These are phyloP conservation scores for Zymoseptoria passerinii DNA, from an alignment of 2,329 filamentous ascomycete species.

Conservation along the genomic window DNA sequence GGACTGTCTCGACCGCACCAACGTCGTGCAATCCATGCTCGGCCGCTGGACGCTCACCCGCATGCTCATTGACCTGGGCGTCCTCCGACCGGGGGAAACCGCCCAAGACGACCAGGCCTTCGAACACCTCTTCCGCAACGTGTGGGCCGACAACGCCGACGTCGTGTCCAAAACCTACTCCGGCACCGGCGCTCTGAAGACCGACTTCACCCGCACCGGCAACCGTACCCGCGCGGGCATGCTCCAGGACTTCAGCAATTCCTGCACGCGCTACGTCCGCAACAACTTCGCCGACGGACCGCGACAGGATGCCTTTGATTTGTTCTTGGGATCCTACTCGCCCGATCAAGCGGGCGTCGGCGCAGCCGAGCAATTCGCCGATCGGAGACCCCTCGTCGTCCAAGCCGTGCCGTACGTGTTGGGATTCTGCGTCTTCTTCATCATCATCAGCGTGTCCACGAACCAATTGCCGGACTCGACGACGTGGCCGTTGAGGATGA, in stretches of 20 bases:
- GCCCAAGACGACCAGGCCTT: constrained; percentile 76
- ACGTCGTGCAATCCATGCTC: constrained; percentile 96
- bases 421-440: constrained; percentile 75
- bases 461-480: constrained; percentile 62
- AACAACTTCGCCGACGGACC: constrained; percentile 97
- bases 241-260: constrained; percentile 79
- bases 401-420: constrained; percentile 91
- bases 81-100: constrained; percentile 66
- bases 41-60: constrained; percentile 81
- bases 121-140: constrained; percentile 86
- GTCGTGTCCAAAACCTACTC: constrained; percentile 89
- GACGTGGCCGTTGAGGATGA: constrained; percentile 72
- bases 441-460: constrained; percentile 67
- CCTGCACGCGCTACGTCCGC: constrained; percentile 75
- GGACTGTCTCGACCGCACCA: constrained; percentile 96
- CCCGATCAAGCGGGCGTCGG: constrained; percentile 65
- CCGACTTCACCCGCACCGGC: constrained; percentile 91
- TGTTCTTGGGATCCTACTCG: constrained; percentile 82
- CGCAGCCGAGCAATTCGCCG: constrained; percentile 67
- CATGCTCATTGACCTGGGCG: constrained; percentile 75
- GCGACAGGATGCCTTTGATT: constrained; percentile 87
- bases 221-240: constrained; percentile 77
- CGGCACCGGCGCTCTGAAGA: constrained; percentile 94
- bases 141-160: constrained; percentile 98
- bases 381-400: constrained; percentile 75